Evolutionary conservation across 2,329 filamentous ascomycete genomes (phyloP), one percentile per base, ranked within the genome.

Genomic region (Didymosphaeria variabile): DNA sequence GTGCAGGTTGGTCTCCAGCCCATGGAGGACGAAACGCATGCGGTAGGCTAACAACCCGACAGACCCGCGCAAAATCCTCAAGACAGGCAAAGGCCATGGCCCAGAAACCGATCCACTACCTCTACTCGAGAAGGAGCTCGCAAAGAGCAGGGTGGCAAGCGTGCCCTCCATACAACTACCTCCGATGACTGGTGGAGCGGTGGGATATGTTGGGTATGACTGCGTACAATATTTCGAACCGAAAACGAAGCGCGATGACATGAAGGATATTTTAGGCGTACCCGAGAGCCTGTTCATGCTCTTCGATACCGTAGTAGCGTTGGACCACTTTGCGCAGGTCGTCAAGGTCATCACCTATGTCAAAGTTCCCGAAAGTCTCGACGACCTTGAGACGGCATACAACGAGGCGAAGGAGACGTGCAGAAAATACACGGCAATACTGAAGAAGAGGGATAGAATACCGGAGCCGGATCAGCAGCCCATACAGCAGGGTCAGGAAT

Each of bases 141-240:
- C 88, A 19, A 85, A 91, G 73, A 91, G 89, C 77, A 87, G 92
- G 29, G 92, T 97, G 65, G 91, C 93, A 36, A 87, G 91, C 44
- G 88, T 99, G 3, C 94, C 95, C 0, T 92, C 90, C 0, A 82
- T 98, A 72, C 87, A 87, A 71, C 85, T 99, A 40, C 95, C 95
- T 55, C 91, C 92, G 29, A 83, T 99, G 81, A 92, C 92, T 0
- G 95, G 94, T 44, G 95, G 95, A 53, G 95, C 94, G 13, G 93
- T 99, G 72, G 95, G 95, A 61, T 99, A 98, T 78, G 93, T 98
- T 6, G 94, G 94, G 56, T 99, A 99, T 76, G 95, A 99, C 77
- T 99, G 95, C 79, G 92, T 99, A 72, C 90, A 90, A 74, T 98
- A 98, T 81, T 99, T 99, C 70, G 95, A 99, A 84, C 95, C 95